Conservation (phyloP, 2,329 filamentous ascomycete genomes). For the Xylariales sp. region DNA sequence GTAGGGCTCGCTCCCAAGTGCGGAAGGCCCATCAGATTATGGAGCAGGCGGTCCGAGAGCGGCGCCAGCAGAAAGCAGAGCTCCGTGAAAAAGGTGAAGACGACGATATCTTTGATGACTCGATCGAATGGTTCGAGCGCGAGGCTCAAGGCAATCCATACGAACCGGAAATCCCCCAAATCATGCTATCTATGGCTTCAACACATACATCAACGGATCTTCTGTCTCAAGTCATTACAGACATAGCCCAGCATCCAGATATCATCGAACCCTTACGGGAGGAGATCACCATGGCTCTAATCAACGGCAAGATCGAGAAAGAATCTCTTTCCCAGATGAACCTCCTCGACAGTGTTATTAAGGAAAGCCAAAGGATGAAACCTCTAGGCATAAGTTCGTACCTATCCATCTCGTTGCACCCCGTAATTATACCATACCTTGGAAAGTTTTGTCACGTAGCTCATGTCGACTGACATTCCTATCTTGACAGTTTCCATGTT, state of each 20-base stretch:
- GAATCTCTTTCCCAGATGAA: conserved; percentile 1
- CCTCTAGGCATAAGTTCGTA: background rate
- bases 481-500: background rate
- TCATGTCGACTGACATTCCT: background rate
- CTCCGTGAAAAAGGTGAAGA: background rate
- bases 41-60: background rate
- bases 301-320: background rate
- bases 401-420: too few relatives aligned
- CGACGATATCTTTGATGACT: background rate
- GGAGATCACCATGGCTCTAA: background rate
- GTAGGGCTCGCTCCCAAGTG: background rate
- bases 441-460: background rate
- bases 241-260: background rate
- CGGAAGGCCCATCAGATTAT: conserved; percentile 1
- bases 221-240: background rate
- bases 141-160: background rate
- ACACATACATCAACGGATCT: conserved; percentile 5
- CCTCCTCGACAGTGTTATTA: conserved; percentile 3
- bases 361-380: conserved; percentile 4
- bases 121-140: background rate
- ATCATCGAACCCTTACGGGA: background rate
- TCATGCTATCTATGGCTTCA: background rate
- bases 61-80: background rate
- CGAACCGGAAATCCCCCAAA: background rate
- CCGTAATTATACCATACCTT: background rate